Conservation (phyloP, 2,329 filamentous ascomycete species). For the Fusarium zealandicum region DNA sequence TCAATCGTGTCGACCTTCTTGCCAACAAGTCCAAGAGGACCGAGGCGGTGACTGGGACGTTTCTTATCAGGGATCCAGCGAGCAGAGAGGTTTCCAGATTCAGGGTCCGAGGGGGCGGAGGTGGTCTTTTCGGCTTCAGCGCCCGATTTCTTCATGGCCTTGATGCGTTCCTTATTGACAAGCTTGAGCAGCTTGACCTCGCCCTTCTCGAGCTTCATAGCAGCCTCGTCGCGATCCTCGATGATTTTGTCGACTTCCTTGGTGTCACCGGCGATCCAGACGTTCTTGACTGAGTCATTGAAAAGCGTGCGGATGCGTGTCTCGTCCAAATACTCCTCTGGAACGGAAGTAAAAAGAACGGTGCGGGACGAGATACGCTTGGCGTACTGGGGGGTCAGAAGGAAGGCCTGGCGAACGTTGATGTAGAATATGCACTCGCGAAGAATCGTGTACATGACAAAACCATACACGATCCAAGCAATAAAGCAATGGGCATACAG, state of each 20-base stretch:
- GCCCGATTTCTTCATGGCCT: slow-evolving; percentile 46
- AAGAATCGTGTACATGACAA: slow-evolving; percentile 88
- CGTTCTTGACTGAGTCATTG: slow-evolving; percentile 76
- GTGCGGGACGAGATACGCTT: slow-evolving; percentile 88
- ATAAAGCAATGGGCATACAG: slow-evolving; percentile 84
- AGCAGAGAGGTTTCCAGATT: slow-evolving; percentile 70
- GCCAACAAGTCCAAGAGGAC: slow-evolving; percentile 70
- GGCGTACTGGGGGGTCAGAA: slow-evolving; percentile 83
- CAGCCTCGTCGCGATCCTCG: slow-evolving; percentile 74
- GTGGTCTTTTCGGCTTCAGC: slow-evolving; percentile 28
- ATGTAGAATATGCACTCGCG: slow-evolving; percentile 93
- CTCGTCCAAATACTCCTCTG: slow-evolving; percentile 76
- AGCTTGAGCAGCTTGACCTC: slow-evolving; percentile 82
- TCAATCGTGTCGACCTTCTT: slow-evolving; percentile 82
- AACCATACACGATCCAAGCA: slow-evolving; percentile 84
- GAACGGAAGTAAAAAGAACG: slow-evolving; percentile 90
- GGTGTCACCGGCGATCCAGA: slow-evolving; percentile 83
- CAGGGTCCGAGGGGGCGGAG: slow-evolving; percentile 64
- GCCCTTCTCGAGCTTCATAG: slow-evolving; percentile 81
- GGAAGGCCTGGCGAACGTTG: slow-evolving; percentile 91
- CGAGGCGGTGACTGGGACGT: slow-evolving; percentile 72
- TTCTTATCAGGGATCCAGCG: slow-evolving; percentile 73
- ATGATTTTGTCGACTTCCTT: slow-evolving; percentile 79
- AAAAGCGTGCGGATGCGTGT: slow-evolving; percentile 78
- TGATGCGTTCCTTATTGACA: slow-evolving; percentile 49